Base-by-base conservation (phyloP, 441 rosid genomes). In the Aleurites moluccanus region DNA sequence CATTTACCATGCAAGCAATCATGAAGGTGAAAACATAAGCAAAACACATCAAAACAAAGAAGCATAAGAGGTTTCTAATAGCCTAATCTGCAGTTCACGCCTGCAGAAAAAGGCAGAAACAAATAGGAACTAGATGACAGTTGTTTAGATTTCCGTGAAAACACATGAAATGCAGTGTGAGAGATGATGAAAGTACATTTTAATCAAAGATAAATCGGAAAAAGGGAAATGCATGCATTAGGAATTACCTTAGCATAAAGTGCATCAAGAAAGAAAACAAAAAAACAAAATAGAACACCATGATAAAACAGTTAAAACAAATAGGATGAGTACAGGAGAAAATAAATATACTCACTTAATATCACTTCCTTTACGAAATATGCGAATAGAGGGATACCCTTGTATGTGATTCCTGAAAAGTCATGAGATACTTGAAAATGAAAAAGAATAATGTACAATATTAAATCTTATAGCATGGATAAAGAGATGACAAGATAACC, bases 351-450 rank as follows among this genome's bases (percentile, higher is more conserved):
- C 81, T 89, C 82, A 96, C 99, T 84, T 90, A 64, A 96, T 30
- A 85, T 96, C 96, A 83, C 84, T 92, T 80, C 99, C 99, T 86
- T 88, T 91, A 70, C 97, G 98, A 76, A 96, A 96, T 83, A 96
- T 96, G 75, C 98, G 92, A 83, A 96, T 90, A 53, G 99, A 93
- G 61, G 98, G 99, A 85, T 96, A 96, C 38, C 95, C 99, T 84
- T 96, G 99, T 73, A 96, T 83, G 85, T 96, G 99, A 86, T 90
- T 78, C 88, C 99, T 96, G 90, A 77, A 83, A 72, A 75, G 28
- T 71, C 56, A 72, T 21, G 40, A 64, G 35, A 42, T 42, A 69
- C 16, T 38, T 25, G 64, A 74, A 50, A 67, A 76, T 62, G 47
- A 23, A 42, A 44, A 57, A 33, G 18, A 53, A 25, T 5, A 16